Percentiles rank a stretch among this genome's conserved stretches.
Conservation (phyloP, 306 rosid genomes). For the Spatholobus suberectus region DNA sequence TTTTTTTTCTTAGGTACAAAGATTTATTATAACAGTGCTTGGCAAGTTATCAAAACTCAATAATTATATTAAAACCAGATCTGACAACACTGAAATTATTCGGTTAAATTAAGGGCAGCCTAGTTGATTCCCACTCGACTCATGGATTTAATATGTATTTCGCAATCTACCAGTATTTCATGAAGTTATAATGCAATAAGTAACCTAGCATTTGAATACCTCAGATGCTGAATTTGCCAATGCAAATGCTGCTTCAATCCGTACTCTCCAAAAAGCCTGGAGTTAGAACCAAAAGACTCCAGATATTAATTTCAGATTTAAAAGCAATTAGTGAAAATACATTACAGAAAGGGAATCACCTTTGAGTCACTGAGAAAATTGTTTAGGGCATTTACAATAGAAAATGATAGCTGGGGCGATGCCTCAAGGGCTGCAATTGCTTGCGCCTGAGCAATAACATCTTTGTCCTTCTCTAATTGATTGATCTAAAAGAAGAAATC, state of each 20-base stretch:
- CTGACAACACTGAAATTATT: constrained; percentile 5
- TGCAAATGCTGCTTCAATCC: constrained; percentile 95
- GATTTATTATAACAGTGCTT: neutral
- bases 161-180: constrained; percentile 6
- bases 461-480: constrained; percentile 97
- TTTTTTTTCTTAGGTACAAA: neutral
- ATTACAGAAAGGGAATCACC: constrained; percentile 54
- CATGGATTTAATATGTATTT: constrained; percentile 8
- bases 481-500: constrained; percentile 71
- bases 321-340: constrained; percentile 12
- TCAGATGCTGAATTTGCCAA: constrained; percentile 92
- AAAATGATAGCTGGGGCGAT: constrained; percentile 81
- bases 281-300: constrained; percentile 45
- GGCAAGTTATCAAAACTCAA: neutral
- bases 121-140: neutral
- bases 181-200: constrained; percentile 31
- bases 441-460: constrained; percentile 96
- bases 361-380: constrained; percentile 88
- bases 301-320: constrained; percentile 27
- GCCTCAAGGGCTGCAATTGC: constrained; percentile 85
- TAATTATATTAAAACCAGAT: constrained; percentile 26
- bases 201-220: constrained; percentile 58
- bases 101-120: neutral
- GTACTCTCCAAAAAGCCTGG: constrained; percentile 94
- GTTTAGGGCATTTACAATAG: constrained; percentile 84